A percentile compares a stretch with the other conserved stretches of the same genome.
Evolutionary conservation across 345 rosid genomes (phyloP).

Genomic region (Triadica sebifera): DNA sequence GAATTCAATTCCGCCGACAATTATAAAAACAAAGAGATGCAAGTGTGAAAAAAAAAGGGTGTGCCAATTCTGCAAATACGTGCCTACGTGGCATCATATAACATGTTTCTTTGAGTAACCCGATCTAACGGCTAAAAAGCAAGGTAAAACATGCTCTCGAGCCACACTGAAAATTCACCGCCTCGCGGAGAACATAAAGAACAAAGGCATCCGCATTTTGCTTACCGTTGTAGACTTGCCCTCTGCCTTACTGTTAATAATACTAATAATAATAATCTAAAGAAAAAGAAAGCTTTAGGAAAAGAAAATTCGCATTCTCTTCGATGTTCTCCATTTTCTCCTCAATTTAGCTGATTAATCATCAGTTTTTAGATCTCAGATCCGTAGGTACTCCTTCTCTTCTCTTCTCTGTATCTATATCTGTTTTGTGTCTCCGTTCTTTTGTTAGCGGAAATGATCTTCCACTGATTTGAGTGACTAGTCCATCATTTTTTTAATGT

Average conservation of each 20-base stretch:
- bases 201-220: no score
- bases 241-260: background rate
- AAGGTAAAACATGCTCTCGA: background rate
- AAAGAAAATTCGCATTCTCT: constrained; percentile 4
- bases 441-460: background rate
- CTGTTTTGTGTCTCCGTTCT: background rate
- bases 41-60: background rate
- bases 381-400: constrained; percentile 20
- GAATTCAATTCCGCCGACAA: no score
- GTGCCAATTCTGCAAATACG: background rate
- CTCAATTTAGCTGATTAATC: background rate
- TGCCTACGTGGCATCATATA: background rate
- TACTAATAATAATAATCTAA: background rate
- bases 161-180: constrained; percentile 4
- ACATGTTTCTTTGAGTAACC: no score
- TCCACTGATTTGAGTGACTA: background rate
- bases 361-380: constrained; percentile 35
- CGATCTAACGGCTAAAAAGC: background rate
- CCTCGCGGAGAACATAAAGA: constrained; percentile 5
- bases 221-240: background rate
- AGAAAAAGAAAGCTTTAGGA: background rate
- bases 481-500: background rate
- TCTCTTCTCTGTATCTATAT: background rate
- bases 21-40: no score
- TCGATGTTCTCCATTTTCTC: constrained; percentile 17